These are phyloP conservation scores for Globisporangium parvum DNA, from an alignment of 352 stramenopile species.

Conservation along the genomic window DNA sequence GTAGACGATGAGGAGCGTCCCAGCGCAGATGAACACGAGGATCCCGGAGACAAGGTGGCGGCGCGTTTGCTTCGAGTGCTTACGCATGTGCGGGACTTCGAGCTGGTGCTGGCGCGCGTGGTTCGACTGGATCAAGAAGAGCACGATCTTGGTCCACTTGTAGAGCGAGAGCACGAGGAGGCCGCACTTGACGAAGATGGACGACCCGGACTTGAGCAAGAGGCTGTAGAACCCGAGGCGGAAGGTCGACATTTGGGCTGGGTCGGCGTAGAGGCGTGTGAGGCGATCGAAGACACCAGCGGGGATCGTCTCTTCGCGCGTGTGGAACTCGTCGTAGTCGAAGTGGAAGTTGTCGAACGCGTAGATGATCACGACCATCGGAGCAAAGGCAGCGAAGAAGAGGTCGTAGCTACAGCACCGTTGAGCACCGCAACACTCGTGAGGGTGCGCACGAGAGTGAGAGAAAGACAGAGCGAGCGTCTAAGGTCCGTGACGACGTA, in stretches of 20 bases:
- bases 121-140: conserved; percentile 24
- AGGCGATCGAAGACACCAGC: conserved; percentile 30
- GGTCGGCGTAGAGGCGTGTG: conserved; percentile 28
- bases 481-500: conserved; percentile 15
- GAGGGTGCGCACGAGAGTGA: too few species aligned
- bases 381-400: conserved; percentile 49
- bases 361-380: conserved; percentile 34
- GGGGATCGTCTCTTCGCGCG: conserved; percentile 20
- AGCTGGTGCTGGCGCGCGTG: conserved; percentile 12
- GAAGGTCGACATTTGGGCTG: conserved; percentile 28
- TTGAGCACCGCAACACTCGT: neutral
- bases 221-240: conserved; percentile 27
- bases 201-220: conserved; percentile 23
- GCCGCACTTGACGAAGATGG: conserved; percentile 30
- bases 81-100: conserved; percentile 5
- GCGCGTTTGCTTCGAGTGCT: conserved; percentile 16
- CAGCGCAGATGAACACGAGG: conserved; percentile 34
- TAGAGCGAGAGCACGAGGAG: conserved; percentile 36
- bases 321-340: conserved; percentile 26
- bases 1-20: conserved; percentile 23
- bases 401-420: conserved; percentile 34
- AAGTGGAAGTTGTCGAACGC: conserved; percentile 33
- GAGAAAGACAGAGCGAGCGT: too few species aligned
- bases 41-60: conserved; percentile 27
- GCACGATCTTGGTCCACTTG: conserved; percentile 45